A percentile compares a stretch with the other conserved stretches of the same genome.
Conservation (phyloP, 1,284 basidiomycete genomes). For the Ustilago trichophora region DNA sequence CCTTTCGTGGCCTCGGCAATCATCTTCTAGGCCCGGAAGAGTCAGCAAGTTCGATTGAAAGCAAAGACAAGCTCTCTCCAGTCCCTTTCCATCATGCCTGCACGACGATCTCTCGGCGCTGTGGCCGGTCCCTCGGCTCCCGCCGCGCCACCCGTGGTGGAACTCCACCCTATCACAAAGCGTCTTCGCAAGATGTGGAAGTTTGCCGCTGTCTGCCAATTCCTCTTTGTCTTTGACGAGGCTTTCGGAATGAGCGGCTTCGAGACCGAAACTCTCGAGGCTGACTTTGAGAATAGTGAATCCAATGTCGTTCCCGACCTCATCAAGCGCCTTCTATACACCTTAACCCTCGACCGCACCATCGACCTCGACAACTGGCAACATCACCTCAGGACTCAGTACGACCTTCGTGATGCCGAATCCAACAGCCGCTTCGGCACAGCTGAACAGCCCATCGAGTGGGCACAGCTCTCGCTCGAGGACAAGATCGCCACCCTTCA, state of each 20-base stretch:
- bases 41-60: too few species aligned
- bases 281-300: constrained; percentile 69
- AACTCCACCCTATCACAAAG: constrained; percentile 46
- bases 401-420: constrained; percentile 39
- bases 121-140: constrained; percentile 36
- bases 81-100: constrained; percentile 34
- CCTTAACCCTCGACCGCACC: constrained; percentile 69
- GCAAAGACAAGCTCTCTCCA: too few species aligned
- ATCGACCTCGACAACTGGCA: constrained; percentile 66
- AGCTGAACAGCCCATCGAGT: constrained; percentile 58
- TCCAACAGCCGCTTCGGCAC: constrained; percentile 44
- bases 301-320: constrained; percentile 68
- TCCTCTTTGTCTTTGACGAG: constrained; percentile 64
- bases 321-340: constrained; percentile 69
- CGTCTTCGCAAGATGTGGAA: constrained; percentile 60
- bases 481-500: constrained; percentile 68
- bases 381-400: constrained; percentile 46
- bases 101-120: constrained; percentile 30
- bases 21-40: too few species aligned
- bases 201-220: constrained; percentile 65
- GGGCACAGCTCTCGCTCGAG: constrained; percentile 69
- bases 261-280: constrained; percentile 67
- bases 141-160: constrained; percentile 14
- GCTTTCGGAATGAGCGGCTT: constrained; percentile 63
- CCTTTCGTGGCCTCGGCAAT: too few species aligned